Base-by-base conservation (phyloP, 2,329 filamentous ascomycete species). In the Talaromyces sp. region DNA sequence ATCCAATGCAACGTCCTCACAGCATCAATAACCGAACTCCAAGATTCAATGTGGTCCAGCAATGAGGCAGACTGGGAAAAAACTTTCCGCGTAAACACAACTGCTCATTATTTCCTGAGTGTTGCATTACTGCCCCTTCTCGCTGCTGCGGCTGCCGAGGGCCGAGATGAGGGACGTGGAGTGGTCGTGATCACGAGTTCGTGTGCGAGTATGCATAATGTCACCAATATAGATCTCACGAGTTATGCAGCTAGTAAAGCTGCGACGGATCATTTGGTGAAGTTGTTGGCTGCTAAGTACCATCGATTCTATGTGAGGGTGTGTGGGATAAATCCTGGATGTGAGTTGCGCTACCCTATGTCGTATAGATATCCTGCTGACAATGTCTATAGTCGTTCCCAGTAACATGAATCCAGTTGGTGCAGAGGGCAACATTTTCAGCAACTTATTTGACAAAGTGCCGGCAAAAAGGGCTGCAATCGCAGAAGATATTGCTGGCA, bases 131-230 rank as follows among this genome's bases (percentile, higher is more conserved):
- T 83, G 1, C 78, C 79, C 11, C 70, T 84, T 3, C 72, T 84
- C 1, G 76, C 72, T 0, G 76, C 77, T 8, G 82, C 81, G 0
- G 75, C 77, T 6, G n/a, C 31, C 16, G 50, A 56, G 33, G 77
- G 73, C 3, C 68, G 70, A 63, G 78, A 73, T 33, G 72, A 79
- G 31, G 82, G 82, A 8, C 74, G 82, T 7, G 82, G 82, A 0
- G 79, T 79, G 0, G 72, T 83, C 16, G 73, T 84, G 3, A 73
- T 85, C 4, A 84, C 82, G 3, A 84, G 82, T 68, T 82, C 79
- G 2, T 84, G 82, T 68, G 82, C 82, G 2, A 83, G 81, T 69
- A 80, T 84, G 77, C 82, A 84, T 65, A 84, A 83, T 70, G 79
- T 71, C 1, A 84, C 82, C 1, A 84, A 84, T 67, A 76, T 84